Evolutionary conservation across 225 moss, liverwort and hornwort genomes (phyloP), one percentile per base, ranked within the genome.

Genomic region (Sphagnum contortum): DNA sequence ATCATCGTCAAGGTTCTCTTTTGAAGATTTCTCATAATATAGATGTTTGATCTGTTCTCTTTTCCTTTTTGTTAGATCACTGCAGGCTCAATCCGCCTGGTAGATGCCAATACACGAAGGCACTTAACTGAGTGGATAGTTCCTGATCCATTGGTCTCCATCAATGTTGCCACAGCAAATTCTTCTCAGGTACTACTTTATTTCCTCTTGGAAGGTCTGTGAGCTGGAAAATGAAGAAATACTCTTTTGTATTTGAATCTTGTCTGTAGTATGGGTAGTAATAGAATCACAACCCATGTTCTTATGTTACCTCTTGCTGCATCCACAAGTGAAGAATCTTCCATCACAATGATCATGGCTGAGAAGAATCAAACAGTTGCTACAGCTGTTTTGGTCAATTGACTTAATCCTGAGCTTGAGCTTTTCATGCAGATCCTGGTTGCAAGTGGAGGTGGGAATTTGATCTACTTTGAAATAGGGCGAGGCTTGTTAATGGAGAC

Each of bases 371-470:
- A 29, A 29, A 29, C 29, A 29, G 29, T 29, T 29, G 29, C 29
- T 29, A 29, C 29, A 29, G 29, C 29, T 29, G 29, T 29, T 29
- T 29, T 29, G 29, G 29, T 29, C 29, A 29, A 29, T 29, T 29
- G 29, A 0, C 29, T 29, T 29, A 29, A 29, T 29, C 29, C 29
- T 29, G 29, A 29, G 29, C 29, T 29, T 29, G 29, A 29, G 29
- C 29, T 29, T 29, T 29, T 29, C 29, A 29, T 1, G 67, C 82
- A 95, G 95, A 90, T 95, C 64, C 66, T 95, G 70, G 86, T 95
- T 62, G 95, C 95, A 65, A 95, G 92, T 50, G 90, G 92, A 76
- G 95, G 95, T 75, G 95, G 95, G 64, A 95, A 95, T 79, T 80
- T 95, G 66, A 92, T 95, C 64, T 90, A 90, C 74, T 75, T 95